Evolutionary conservation across 1,284 basidiomycete genomes (phyloP), one percentile per base, ranked within the genome.

Genomic region (Ustilago loliicola): DNA sequence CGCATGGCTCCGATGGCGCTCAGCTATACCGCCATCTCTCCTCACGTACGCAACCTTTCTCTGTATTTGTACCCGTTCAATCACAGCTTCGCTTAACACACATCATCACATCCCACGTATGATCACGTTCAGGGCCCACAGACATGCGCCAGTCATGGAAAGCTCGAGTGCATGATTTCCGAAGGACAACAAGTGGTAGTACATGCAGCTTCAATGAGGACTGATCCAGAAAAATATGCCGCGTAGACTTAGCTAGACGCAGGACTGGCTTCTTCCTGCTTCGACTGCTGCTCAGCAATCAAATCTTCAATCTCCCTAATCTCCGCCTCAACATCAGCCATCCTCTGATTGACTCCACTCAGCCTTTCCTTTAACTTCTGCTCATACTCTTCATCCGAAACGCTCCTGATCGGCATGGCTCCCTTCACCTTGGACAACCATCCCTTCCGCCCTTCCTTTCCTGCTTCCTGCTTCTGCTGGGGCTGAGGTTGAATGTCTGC

Each of bases 341-440:
- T 63, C 19, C 75, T 54, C 38, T 72, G 72, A 32, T 79, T 70
- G 11, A 80, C 66, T 23, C 51, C 47, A 27, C 27, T 52, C 40
- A 80, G 48, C 40, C 71, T 55, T 25, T 62, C 62, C 42, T 69
- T 61, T 21, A 80, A 47, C 53, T 74, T 79, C 9, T 27, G 23
- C 66, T 79, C 75, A 47, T 80, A 80, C 69, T 80, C 76, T 45
- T 80, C 68, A 50, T 80, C 77, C 40, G 76, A 70, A 23, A 80
- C 60, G 51, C 67, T 72, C n/a, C 66, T 27, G 40, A 80, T 70
- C 45, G 79, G 79, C 63, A 78, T 66, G 6, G 50, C 52, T 2
- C 32, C 52, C 29, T 68, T 70, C 30, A 77, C 55, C 40, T 69
- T 66, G 8, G n/a, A 25, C 29, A 72, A 38, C 65, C 63, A 78